These are phyloP conservation scores for Fraxinus angustifolia DNA, from an alignment of 305 asterid genomes.

Conservation along the genomic window DNA sequence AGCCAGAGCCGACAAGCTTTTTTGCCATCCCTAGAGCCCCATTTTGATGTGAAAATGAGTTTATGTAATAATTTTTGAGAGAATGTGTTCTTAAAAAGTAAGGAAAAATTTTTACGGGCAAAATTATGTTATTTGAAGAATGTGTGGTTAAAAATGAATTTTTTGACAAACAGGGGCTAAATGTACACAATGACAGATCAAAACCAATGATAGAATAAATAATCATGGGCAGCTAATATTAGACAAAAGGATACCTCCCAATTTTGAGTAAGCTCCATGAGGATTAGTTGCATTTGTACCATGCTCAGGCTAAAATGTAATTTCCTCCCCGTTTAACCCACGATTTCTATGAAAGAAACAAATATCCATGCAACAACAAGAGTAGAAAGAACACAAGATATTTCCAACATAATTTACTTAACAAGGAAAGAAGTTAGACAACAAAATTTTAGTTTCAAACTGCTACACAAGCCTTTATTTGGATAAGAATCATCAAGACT, in stretches of 20 bases:
- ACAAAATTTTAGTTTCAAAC: background rate
- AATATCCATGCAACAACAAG: background rate
- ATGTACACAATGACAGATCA: background rate
- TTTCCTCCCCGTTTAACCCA: background rate
- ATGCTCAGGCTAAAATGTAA: background rate
- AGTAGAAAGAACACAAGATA: background rate
- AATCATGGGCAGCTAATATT: conserved; percentile 4
- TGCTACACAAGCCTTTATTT: background rate
- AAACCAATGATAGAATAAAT: background rate
- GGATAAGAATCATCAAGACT: background rate
- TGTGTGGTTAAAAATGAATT: too few species aligned
- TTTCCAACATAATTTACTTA: background rate
- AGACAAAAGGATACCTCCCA: background rate
- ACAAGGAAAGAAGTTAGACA: background rate
- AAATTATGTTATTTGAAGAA: too few species aligned
- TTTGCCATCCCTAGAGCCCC: too few species aligned
- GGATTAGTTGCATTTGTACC: background rate
- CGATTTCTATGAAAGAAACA: background rate
- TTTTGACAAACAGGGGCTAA: too few species aligned
- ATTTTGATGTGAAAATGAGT: too few species aligned
- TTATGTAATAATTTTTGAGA: too few species aligned
- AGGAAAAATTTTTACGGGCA: too few species aligned
- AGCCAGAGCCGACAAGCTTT: too few species aligned
- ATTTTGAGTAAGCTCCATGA: background rate
- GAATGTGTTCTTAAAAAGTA: too few species aligned